A percentile compares a stretch with the other conserved stretches of the same genome.
Conservation (phyloP, 2,329 filamentous ascomycete species). For the Epichloe amarillans region DNA sequence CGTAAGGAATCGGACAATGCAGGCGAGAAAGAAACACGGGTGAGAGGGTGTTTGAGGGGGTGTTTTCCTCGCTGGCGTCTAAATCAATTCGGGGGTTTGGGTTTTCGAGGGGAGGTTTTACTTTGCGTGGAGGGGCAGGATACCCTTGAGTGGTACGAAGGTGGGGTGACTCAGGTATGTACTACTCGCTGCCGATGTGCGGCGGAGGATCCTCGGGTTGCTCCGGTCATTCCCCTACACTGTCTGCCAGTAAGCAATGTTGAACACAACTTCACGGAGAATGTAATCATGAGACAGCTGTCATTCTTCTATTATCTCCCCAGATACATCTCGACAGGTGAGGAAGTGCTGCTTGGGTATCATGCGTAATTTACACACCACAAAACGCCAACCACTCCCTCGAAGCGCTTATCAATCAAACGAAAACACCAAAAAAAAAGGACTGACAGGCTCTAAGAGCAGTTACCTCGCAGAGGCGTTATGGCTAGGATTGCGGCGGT, state of each 20-base stretch:
- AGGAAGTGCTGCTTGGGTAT: slow-evolving; percentile 4
- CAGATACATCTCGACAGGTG: neutral
- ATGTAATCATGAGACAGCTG: no score
- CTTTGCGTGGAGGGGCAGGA: slow-evolving; percentile 16
- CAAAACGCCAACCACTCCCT: slow-evolving; percentile 2
- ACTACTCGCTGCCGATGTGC: neutral
- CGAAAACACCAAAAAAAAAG: neutral
- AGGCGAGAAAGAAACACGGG: neutral
- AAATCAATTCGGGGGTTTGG: neutral
- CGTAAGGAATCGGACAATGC: slow-evolving; percentile 1
- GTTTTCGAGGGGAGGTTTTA: neutral
- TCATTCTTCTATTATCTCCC: no score
- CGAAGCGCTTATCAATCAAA: slow-evolving; percentile 6
- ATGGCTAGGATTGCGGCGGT: no score
- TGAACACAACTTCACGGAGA: neutral
- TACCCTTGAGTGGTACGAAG: slow-evolving; percentile 13
- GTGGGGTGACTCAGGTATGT: slow-evolving; percentile 24
- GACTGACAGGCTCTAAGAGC: no score
- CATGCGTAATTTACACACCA: neutral
- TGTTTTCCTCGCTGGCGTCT: neutral
- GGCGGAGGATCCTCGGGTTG: slow-evolving; percentile 15
- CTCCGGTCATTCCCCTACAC: neutral
- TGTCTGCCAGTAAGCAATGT: neutral
- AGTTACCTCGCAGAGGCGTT: no score
- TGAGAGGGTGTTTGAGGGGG: neutral